Evolutionary conservation across 305 asterid genomes (phyloP), one percentile per base, ranked within the genome.

Genomic region (Solanum hybrid): DNA sequence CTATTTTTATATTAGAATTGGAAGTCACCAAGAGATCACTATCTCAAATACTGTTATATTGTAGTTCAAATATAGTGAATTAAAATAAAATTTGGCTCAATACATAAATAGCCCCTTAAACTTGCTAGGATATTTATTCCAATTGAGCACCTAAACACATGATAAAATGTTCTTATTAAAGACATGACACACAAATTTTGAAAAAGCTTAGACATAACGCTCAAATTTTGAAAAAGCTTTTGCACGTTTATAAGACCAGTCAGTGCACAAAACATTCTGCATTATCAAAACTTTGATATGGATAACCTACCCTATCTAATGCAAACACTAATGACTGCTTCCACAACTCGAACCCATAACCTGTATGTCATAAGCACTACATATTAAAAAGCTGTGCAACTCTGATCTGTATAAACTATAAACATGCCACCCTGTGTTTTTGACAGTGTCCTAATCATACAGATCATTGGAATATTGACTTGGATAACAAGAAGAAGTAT

Each of bases 381-480:
- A 83, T 18, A 46, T 28, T 42, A 16, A 28, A 83, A 83, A 29
- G 5, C 3, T 42, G 39, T 29, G 73, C 39, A 83, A 28, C 69
- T 29, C 9, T 29, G 13, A 74, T 16, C 69, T 83, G 37, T 20
- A 46, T 83, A 31, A 42, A 28, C 39, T 28, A 39, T 46, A 8
- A 42, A 46, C 39, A 29, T 83, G 73, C 87, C 87, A 83, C 28
- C 87, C 87, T 83, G 87, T 83, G 37, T 46, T 14, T 40, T 81
- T 83, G 73, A 83, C 26, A 42, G 73, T 83, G 87, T 46, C 73
- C 39, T 83, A 34, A 83, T 83, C 87, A 83, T 46, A 8, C 71
- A 83, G 74, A 42, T 83, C 87, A 83, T 18, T 83, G 87, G 87
- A 83, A 83, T 83, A 28, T 83, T 46, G 87, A 83, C 73, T 83